Evolutionary conservation across 148 eudicot genomes (phyloP).

Genomic region (Fagopyrum esculentum): DNA sequence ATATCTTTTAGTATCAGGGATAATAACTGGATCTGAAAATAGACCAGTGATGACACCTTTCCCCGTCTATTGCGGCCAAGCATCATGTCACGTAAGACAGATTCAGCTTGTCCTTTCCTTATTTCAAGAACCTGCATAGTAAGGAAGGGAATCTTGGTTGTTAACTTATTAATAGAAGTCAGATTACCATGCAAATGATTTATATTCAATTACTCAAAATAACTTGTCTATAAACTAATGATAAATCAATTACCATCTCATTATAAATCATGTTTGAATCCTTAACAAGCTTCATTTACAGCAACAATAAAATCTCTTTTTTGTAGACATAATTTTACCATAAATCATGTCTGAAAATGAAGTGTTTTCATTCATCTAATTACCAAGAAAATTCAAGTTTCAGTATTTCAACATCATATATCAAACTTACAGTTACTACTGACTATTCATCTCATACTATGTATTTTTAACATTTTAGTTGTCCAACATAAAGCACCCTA

Average conservation of each 20-base stretch:
- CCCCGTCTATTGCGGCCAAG: slow-evolving; percentile 51
- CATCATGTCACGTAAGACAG: slow-evolving; percentile 51
- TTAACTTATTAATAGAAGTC: neutral
- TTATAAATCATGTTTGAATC: neutral
- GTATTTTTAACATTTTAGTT: neutral
- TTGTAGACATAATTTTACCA: neutral
- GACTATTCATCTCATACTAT: neutral
- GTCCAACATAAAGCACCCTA: neutral
- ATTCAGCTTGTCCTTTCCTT: slow-evolving; percentile 63
- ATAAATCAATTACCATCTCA: neutral
- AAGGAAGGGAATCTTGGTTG: neutral
- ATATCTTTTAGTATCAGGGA: slow-evolving; percentile 38
- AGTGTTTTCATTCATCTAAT: neutral
- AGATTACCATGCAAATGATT: neutral
- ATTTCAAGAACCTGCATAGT: slow-evolving; percentile 42
- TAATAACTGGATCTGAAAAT: slow-evolving; percentile 55
- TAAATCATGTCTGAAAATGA: neutral
- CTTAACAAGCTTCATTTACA: neutral
- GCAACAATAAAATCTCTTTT: neutral
- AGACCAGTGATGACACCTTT: slow-evolving; percentile 41
- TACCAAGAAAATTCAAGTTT: neutral
- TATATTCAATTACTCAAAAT: no score
- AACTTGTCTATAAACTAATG: neutral
- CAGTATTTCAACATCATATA: neutral
- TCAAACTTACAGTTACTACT: neutral